Evolutionary conservation across 1,139 yeast species (phyloP), one percentile per base, ranked within the genome.

Genomic region (Wickerhamomyces sp.): DNA sequence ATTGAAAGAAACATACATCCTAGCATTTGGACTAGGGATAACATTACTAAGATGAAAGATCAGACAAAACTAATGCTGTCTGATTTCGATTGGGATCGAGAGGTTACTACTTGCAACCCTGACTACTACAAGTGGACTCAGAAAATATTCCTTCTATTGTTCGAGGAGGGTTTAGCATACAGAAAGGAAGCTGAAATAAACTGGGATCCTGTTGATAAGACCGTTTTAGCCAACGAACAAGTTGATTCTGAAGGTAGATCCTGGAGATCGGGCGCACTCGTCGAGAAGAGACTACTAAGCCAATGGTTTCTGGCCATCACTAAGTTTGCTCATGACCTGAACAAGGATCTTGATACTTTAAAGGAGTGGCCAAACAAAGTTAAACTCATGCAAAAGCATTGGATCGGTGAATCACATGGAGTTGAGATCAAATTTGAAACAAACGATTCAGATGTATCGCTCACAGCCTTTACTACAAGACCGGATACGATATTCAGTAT

Each of bases 261-360:
- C 0, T 93, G 99, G 99, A 76, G 99, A 64, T 89, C 97, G 3
- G 99, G 99, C 2, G 99, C 98, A 0, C 47, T 82, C 15, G 99
- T 91, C 0, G 97, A 93, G 62, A 89, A 88, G 63, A 75, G 72
- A 52, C 68, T 78, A 49, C 71, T 93, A 40, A 86, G 81, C 49
- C 99, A 93, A 61, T 93, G 99, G 99, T 93, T 93, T 59, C 71
- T 93, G 51, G 87, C 89, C 6, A 93, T 91, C 45, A 90, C 99
- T 0, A 73, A 83, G 50, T 89, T 78, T 65, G 96, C 96, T 1
- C 66, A 75, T 4, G 80, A 72, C 6, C 72, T 93, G 47, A 75
- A 78, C 45, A 61, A 69, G 8, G 98, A 91, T 63, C 65, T 93
- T 48, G 69, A 73, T 0, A 42, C 64, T 2, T 72, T 93, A 44